Conservation (phyloP, 129 eudicot species). For the Chrysanthemum lavandulifolium region DNA sequence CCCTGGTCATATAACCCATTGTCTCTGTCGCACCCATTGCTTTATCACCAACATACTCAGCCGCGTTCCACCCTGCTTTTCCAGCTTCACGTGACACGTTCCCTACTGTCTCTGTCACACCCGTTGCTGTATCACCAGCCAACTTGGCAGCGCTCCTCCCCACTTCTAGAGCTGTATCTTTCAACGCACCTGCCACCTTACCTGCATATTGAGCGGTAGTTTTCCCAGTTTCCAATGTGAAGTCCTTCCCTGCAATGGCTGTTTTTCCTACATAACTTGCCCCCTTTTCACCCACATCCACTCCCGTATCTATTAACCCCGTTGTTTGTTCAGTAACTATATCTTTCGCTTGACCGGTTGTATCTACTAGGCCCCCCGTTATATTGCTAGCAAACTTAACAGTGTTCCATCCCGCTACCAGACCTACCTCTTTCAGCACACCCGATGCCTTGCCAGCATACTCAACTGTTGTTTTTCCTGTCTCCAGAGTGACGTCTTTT, state of each 20-base stretch:
- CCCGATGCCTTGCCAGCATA: slow-evolving; percentile 34
- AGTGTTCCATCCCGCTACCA: too few species aligned
- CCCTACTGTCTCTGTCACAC: slow-evolving; percentile 27
- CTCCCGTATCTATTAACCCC: neutral
- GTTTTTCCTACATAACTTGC: slow-evolving; percentile 44
- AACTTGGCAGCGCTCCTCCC: slow-evolving; percentile 42
- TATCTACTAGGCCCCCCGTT: too few species aligned
- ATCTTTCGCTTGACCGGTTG: too few species aligned
- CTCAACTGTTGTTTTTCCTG: slow-evolving; percentile 34
- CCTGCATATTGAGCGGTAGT: slow-evolving; percentile 31
- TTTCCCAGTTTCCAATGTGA: slow-evolving; percentile 37
- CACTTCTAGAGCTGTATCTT: slow-evolving; percentile 48
- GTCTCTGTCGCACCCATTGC: neutral
- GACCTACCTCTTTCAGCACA: neutral
- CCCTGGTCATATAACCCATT: neutral
- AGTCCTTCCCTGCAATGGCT: slow-evolving; percentile 32
- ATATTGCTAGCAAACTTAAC: too few species aligned
- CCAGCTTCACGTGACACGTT: too few species aligned
- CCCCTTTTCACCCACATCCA: slow-evolving; percentile 16
- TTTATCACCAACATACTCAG: too few species aligned
- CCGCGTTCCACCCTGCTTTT: too few species aligned
- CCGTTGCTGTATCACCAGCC: neutral
- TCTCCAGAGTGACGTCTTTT: slow-evolving; percentile 39
- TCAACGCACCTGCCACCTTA: slow-evolving; percentile 36
- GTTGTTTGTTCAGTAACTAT: neutral